Evolutionary conservation across 768 basidiomycete species (phyloP), one percentile per base, ranked within the genome.

Genomic region (Trametes meyenii): DNA sequence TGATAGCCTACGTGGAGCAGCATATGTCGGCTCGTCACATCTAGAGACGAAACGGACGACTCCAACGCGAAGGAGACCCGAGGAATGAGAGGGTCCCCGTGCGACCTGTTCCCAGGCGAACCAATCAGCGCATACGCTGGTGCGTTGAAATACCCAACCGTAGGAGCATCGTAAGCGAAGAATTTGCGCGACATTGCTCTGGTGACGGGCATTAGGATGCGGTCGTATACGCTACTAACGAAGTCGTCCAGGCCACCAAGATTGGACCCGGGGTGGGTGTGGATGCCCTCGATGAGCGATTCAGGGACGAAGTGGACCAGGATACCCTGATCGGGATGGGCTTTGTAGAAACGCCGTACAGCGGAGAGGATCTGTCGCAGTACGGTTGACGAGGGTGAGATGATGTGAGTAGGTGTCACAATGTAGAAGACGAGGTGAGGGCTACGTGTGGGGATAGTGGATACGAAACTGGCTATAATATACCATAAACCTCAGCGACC

Each of bases 1-100:
- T 75, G 79, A 71, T 95, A 95, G 2, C 85, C 93, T 40, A 94
- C 80, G 70, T 95, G 93, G 45, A 95, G 75, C 55, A 94, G 73
- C 1, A 83, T 86, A 63, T 86, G 79, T 29, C 81, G 75, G 53
- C 86, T 83, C 49, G 81, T 55, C 16, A 86, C 81, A 58, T 86
- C 85, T 43, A 81, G 66, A 1, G 81, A 72, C 7, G 72, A 73
- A 1, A 73, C 68, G 19, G 78, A 78, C 56, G 78, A 77, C 35
- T 79, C 74, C 38, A 74, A 70, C 33, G 67, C 68, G 54, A 81
- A 79, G 7, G 73, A 72, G 29, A 80, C 76, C 61, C 67, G 71
- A 7, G 64, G 55, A 5, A 19, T 3, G 16, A 33, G 23, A 5
- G 43, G 12, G 5, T 54, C 33, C 1, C 62, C 35, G 13, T 61